phyloP scores from a whole-genome alignment of 2,329 filamentous ascomycete species.

The Botrytis pseudocinerea region DNA sequence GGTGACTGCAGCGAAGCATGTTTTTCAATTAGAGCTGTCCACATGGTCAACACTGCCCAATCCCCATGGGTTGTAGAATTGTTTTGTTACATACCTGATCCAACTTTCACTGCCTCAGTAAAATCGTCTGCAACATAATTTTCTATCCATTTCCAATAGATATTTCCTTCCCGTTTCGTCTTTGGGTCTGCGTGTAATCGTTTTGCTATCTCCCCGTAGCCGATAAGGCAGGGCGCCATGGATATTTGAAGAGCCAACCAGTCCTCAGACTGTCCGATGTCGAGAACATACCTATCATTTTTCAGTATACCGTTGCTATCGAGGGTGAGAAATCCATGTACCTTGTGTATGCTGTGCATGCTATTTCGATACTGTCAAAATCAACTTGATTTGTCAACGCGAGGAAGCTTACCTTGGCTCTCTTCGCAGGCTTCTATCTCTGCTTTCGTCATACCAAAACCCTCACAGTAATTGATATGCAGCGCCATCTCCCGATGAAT shows the following conservation, averaged over 20 bases:
- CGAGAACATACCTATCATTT: conserved; percentile 71
- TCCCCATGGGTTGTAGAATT: background rate
- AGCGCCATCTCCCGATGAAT: conserved; percentile 78
- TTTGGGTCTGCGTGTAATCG: conserved; percentile 64
- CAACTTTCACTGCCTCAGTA: conserved; percentile 66
- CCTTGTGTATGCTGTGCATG: conserved; percentile 77
- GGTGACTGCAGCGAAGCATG: conserved; percentile 73
- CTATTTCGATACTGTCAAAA: conserved; percentile 39
- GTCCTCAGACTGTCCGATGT: conserved; percentile 84
- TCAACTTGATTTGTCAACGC: background rate
- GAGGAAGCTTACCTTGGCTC: conserved; percentile 58
- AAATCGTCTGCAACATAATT: conserved; percentile 87
- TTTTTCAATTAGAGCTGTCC: conserved; percentile 69
- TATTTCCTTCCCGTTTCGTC: conserved; percentile 65
- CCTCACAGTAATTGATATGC: conserved; percentile 79
- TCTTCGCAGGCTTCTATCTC: conserved; percentile 76
- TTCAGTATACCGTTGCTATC: conserved; percentile 11
- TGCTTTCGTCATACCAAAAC: conserved; percentile 72
- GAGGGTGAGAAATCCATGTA: conserved; percentile 23
- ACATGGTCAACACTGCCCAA: conserved; percentile 2
- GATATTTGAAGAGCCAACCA: conserved; percentile 85
- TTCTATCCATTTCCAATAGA: conserved; percentile 88
- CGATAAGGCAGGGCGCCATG: conserved; percentile 84
- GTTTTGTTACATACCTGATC: conserved; percentile 56
- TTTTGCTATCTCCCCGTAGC: conserved; percentile 78